Conservation (phyloP, 2,329 filamentous ascomycete species). For the Neophaeococcomyces aloes region DNA sequence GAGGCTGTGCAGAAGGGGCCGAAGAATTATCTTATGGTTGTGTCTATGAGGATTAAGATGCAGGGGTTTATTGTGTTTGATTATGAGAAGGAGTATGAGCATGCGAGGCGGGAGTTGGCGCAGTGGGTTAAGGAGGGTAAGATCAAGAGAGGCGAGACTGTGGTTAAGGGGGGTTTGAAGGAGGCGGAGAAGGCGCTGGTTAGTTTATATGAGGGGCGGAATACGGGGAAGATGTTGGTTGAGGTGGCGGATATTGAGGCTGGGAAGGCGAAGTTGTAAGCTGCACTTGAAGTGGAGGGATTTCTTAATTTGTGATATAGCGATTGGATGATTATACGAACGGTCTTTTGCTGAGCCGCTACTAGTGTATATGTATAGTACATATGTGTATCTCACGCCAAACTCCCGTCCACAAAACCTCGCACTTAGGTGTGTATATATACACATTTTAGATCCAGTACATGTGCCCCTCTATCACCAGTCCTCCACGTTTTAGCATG, state of each 20-base stretch:
- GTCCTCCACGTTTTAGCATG: too few species aligned
- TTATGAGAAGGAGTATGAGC: slow-evolving; percentile 46
- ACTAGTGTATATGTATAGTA: too few species aligned
- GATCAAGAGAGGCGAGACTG: slow-evolving; percentile 59
- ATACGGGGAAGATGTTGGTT: slow-evolving; percentile 48
- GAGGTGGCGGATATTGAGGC: slow-evolving; percentile 27
- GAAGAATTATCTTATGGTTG: slow-evolving; percentile 44
- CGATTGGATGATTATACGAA: too few species aligned
- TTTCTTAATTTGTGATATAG: too few species aligned
- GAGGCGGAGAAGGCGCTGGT: slow-evolving; percentile 54
- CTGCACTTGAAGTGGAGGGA: too few species aligned
- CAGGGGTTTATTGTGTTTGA: slow-evolving; percentile 67
- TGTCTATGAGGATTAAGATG: slow-evolving; percentile 49
- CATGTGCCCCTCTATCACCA: too few species aligned
- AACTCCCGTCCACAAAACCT: too few species aligned
- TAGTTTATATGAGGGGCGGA: slow-evolving; percentile 56
- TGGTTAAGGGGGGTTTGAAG: slow-evolving; percentile 57
- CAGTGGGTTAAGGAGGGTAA: slow-evolving; percentile 63
- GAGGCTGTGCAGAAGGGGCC: slow-evolving; percentile 45
- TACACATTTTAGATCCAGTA: too few species aligned
- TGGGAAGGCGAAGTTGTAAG: slow-evolving; percentile 24
- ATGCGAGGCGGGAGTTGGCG: slow-evolving; percentile 51
- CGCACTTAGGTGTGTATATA: too few species aligned
- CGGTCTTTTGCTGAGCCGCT: too few species aligned
- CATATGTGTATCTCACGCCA: too few species aligned